phyloP scores from a whole-genome alignment of 371 early-diverging fungal species.

The Mortierella sp. region DNA sequence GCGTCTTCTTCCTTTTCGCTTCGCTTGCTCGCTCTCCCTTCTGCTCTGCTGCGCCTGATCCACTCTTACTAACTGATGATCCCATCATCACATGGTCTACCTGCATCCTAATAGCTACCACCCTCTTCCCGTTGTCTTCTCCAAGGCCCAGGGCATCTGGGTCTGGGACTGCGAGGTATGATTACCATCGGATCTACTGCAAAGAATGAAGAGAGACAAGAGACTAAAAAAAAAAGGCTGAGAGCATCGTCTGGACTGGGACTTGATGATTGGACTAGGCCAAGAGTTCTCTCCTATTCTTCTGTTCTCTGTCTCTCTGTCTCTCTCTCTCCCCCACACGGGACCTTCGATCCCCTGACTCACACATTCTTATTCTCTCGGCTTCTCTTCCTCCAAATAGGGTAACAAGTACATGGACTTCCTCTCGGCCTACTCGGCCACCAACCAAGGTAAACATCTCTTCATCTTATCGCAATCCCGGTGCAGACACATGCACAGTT shows the following conservation, averaged over 20 bases:
- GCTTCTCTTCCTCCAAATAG: constrained; percentile 10
- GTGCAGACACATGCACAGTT: not conserved
- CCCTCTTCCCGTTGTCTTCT: constrained; percentile 95
- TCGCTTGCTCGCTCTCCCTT: not conserved
- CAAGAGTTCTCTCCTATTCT: not conserved
- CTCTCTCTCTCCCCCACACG: not conserved
- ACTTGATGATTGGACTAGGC: too few relatives aligned
- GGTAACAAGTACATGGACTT: constrained; percentile 96
- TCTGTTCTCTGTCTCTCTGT: not conserved
- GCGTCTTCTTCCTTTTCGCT: not conserved
- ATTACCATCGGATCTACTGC: not conserved
- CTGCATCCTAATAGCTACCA: constrained; percentile 80
- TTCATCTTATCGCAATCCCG: not conserved
- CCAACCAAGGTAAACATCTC: constrained; percentile 84
- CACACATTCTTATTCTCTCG: not conserved
- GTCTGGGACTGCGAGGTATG: constrained; percentile 94
- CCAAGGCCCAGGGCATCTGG: constrained; percentile 87
- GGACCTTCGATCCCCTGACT: too few relatives aligned
- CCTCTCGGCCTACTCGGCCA: constrained; percentile 95
- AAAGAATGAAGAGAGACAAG: not conserved
- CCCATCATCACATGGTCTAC: not conserved
- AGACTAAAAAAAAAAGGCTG: not conserved
- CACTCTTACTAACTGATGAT: not conserved
- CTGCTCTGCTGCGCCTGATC: not conserved
- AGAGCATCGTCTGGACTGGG: too few relatives aligned